phyloP scores from a whole-genome alignment of 164 flowering plant species.

The Kingdonia uniflora region DNA sequence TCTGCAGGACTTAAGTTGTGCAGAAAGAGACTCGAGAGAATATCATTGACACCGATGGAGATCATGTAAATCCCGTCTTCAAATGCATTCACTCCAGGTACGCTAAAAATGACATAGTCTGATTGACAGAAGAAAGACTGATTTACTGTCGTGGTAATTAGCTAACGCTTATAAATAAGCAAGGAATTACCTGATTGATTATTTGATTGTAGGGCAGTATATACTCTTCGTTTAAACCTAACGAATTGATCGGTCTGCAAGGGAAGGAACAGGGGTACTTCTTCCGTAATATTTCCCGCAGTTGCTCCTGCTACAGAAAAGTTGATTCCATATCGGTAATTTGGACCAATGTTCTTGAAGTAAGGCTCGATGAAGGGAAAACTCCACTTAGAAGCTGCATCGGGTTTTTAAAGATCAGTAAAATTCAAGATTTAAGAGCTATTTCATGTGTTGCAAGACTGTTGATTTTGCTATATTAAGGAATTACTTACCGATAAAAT shows the following conservation, averaged over 20 bases:
- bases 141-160: not conserved
- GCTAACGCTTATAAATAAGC: not conserved
- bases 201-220: constrained; percentile 5
- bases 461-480: not conserved
- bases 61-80: constrained; percentile 15
- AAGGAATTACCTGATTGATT: constrained; percentile 5
- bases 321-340: constrained; percentile 16
- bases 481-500: constrained; percentile 8
- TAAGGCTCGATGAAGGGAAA: constrained; percentile 15
- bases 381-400: constrained; percentile 18
- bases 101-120: constrained; percentile 3
- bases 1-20: constrained; percentile 9
- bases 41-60: constrained; percentile 16
- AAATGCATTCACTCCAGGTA: constrained; percentile 14
- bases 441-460: not conserved
- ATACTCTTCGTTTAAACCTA: constrained; percentile 14
- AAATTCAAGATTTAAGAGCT: not conserved
- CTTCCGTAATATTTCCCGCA: constrained; percentile 12
- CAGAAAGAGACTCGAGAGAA: not conserved
- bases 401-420: not conserved
- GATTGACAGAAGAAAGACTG: not conserved
- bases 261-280: constrained; percentile 14
- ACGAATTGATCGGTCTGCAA: constrained; percentile 16
- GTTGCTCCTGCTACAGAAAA: constrained; percentile 19
- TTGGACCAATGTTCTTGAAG: constrained; percentile 13